Evolutionary conservation across 2,329 filamentous ascomycete genomes (phyloP).

Genomic region (Colletotrichum lentis): DNA sequence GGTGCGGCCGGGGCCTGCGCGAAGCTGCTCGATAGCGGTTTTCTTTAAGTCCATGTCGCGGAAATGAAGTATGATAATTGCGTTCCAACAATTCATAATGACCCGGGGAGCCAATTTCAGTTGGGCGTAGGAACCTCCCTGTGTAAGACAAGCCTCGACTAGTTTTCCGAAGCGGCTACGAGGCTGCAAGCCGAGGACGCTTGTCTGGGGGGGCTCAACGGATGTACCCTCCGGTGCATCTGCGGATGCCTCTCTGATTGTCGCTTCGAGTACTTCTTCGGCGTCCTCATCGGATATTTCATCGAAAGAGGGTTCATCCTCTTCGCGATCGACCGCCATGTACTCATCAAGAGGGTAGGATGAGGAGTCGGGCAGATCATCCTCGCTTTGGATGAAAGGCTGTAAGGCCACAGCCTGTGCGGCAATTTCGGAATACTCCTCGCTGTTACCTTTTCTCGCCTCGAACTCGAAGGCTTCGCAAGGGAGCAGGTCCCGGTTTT

Average conservation of each 20-base stretch:
- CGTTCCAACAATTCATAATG: not conserved
- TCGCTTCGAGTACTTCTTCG: not conserved
- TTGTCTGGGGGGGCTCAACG: not conserved
- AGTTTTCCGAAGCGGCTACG: not conserved
- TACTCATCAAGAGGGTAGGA: too few relatives aligned
- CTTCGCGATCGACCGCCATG: too few relatives aligned
- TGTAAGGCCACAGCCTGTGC: too few relatives aligned
- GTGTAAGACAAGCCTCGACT: not conserved
- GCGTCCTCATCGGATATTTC: too few relatives aligned
- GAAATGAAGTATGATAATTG: not conserved
- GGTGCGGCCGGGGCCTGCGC: too few relatives aligned
- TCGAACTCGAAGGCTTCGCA: too few relatives aligned
- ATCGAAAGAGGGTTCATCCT: too few relatives aligned
- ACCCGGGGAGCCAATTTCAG: not conserved
- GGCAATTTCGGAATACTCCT: too few relatives aligned
- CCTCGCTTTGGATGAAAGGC: too few relatives aligned
- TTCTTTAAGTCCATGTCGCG: not conserved
- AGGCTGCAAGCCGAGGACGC: not conserved
- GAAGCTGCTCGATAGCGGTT: not conserved
- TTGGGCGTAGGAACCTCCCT: not conserved
- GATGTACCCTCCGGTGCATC: not conserved
- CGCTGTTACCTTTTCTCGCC: too few relatives aligned
- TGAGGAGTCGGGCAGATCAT: too few relatives aligned
- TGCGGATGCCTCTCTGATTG: not conserved
- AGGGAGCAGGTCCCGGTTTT: too few relatives aligned